Evolutionary conservation across 164 flowering plant genomes (phyloP).

Genomic region (Aristolochia contorta): DNA sequence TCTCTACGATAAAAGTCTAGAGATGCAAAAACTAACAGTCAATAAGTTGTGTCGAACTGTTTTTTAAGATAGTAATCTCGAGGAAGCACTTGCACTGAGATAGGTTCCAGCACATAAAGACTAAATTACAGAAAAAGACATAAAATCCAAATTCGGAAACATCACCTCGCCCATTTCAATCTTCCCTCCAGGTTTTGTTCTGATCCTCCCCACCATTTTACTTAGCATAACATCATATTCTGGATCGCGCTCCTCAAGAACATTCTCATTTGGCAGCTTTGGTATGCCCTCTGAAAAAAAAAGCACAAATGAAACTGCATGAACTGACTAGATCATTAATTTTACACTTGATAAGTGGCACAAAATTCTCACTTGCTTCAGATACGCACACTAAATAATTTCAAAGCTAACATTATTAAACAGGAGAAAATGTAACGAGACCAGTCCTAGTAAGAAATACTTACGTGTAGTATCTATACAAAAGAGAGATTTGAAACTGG

Average conservation of each 20-base stretch:
- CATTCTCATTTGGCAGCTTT: constrained; percentile 28
- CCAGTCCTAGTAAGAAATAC: background rate
- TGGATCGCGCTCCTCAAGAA: constrained; percentile 64
- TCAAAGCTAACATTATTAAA: background rate
- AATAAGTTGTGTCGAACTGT: background rate
- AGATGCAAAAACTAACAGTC: background rate
- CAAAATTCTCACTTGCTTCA: background rate
- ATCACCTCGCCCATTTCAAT: constrained; percentile 89
- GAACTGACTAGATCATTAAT: background rate
- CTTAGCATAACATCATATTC: constrained; percentile 73
- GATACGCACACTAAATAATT: background rate
- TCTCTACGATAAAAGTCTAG: constrained; percentile 66
- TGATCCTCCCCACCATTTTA: constrained; percentile 83
- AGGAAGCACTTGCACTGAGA: background rate
- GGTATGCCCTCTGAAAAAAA: constrained; percentile 25
- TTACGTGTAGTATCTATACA: background rate
- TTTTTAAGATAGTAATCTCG: background rate
- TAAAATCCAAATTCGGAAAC: background rate
- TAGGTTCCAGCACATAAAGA: background rate
- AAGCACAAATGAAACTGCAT: constrained; percentile 6
- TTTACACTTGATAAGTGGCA: background rate
- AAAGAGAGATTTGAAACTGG: too few species aligned
- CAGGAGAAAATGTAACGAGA: background rate
- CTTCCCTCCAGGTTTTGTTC: constrained; percentile 76
- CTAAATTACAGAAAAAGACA: background rate